Evolutionary conservation across 768 basidiomycete genomes (phyloP), one percentile per base, ranked within the genome.

Genomic region (Suillus clintonianus): DNA sequence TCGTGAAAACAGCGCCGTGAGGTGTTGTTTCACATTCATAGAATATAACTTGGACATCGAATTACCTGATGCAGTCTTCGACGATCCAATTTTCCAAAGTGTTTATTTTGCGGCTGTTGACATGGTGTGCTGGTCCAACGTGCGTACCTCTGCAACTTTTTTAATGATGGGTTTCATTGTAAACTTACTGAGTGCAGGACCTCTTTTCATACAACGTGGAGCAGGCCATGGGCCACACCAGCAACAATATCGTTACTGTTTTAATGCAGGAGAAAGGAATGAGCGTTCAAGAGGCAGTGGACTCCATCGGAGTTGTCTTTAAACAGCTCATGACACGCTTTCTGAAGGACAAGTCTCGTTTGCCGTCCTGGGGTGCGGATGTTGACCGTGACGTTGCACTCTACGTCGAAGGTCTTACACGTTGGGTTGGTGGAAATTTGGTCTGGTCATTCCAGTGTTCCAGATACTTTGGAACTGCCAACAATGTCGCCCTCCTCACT

Each of bases 171-270:
- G 24, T 10, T 24, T 62, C 15, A 32, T 51, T 4, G 50, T 1
- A 19, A 19, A 32, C 27, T 51, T 13, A 51, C 14, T 47, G 6
- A 34, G 50, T 24, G 55, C 66, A 89, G 89, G 89, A 90, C 66
- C 73, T 89, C 13, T 90, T 88, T 68, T 89, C 88, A 5, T 91
- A 89, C 72, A 85, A 89, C 71, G 85, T 87, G 81, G 90, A 91
- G 68, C 87, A 89, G 67, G 82, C 84, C 54, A 83, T 83, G 68
- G 90, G 89, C 13, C 83, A 85, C 63, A 80, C 76, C 22, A 85
- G 84, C 61, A 89, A 89, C 73, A 91, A 90, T 72, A 80, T 90
- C 64, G 80, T 91, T 53, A 87, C 88, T 14, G 86, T 90, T 27
- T 79, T 89, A 59, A 89, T 89, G 85, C 74, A 81, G 62, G 82